Percentiles rank a stretch among this genome's conserved stretches.
Evolutionary conservation across 2,329 filamentous ascomycete genomes (phyloP).

Genomic region (Ophiosphaerella korrae): DNA sequence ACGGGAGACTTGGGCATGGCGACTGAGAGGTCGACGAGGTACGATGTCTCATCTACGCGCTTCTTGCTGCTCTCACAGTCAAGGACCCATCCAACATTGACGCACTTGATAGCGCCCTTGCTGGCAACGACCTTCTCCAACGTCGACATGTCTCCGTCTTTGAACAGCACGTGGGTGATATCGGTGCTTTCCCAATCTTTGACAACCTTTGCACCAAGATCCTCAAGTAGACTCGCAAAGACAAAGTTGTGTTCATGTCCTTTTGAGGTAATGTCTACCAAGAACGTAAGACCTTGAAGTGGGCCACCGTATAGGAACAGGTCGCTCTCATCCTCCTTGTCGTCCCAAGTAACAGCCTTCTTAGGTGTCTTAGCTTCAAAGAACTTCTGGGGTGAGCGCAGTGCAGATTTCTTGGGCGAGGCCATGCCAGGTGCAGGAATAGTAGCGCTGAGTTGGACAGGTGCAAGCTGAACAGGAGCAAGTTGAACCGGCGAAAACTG

Average conservation of each 20-base stretch:
- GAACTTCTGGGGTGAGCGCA: constrained; percentile 44
- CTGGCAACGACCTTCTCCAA: constrained; percentile 78
- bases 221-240: constrained; percentile 76
- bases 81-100: constrained; percentile 86
- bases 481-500: constrained; percentile 23
- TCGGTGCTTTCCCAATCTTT: constrained; percentile 70
- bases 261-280: constrained; percentile 81
- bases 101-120: constrained; percentile 77
- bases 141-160: constrained; percentile 80
- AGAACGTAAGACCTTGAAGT: constrained; percentile 70
- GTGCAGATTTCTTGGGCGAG: constrained; percentile 40
- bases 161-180: constrained; percentile 89
- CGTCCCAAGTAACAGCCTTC: constrained; percentile 44
- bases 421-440: constrained; percentile 17
- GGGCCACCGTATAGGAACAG: constrained; percentile 29
- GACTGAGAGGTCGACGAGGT: constrained; percentile 36
- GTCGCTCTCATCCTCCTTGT: constrained; percentile 25
- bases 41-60: constrained; percentile 39
- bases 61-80: constrained; percentile 56
- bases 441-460: constrained; percentile 17
- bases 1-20: constrained; percentile 28
- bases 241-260: constrained; percentile 65
- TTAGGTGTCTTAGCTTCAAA: constrained; percentile 39
- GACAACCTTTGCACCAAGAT: constrained; percentile 82
- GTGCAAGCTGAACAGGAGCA: constrained; percentile 13